Evolutionary conservation across 371 early-diverging fungal species (phyloP), one percentile per base, ranked within the genome.

Genomic region (Mortierella sp.): DNA sequence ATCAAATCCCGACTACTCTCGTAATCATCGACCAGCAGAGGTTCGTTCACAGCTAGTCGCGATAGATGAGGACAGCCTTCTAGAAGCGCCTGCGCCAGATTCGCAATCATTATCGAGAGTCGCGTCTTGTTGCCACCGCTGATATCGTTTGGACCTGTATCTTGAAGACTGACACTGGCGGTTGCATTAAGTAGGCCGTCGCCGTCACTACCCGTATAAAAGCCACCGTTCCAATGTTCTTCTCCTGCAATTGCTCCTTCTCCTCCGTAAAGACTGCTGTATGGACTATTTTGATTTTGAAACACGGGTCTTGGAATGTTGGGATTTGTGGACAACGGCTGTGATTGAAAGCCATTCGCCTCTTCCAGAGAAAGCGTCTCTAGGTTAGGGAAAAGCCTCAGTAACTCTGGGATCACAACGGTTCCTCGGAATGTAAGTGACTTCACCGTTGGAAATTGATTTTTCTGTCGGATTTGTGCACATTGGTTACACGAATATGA

Each of bases 381-480:
- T 9, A 75, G 63, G 22, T 62, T 75, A 3, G 75, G 70, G 32
- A 75, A 57, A 22, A 66, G 49, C 28, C 54, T 61, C 20, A 75
- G 40, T 1, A 70, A 18, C 37, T 61, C 70, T 16, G 75, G 70
- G 40, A 70, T n/a, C 16, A 75, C 54, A 28, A 47, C 45, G 4
- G 62, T 45, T 5, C 75, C 75, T 39, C 75, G 66, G 37, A 75
- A 75, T 1, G 69, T 66, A 62, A 75, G 22, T 22, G 75, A 66
- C 22, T 57, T 60, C 1, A 75, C 70, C 1, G 63, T 47, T 5
- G 52, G 62, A 57, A 70, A 70, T 39, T 69, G 75, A 9, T 66
- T 37, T 16, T 49, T 58, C 14, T 26, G 35, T 37, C 54, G 51
- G 11, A 57, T 16, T 12, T 24, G 49, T n/a, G 49, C 20, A 52